Percentiles rank a stretch among this genome's conserved stretches.
Evolutionary conservation across 1,284 basidiomycete genomes (phyloP).

Genomic region (Cystobasidium sp.): DNA sequence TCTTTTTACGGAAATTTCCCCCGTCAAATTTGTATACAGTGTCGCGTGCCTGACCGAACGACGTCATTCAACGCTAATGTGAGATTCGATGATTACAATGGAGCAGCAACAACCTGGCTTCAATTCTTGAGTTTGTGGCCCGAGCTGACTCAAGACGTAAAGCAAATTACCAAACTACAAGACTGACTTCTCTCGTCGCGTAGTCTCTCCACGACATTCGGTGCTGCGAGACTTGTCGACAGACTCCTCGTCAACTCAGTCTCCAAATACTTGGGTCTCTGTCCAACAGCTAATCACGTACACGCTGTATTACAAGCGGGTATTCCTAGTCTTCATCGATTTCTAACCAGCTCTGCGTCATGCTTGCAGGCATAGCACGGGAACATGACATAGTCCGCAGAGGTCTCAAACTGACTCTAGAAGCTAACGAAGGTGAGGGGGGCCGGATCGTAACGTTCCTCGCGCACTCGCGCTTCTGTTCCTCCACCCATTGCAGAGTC

Average conservation of each 20-base stretch:
- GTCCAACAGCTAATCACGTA: background rate
- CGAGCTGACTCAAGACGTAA: too few species aligned
- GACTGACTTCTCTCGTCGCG: too few species aligned
- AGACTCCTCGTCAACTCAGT: background rate
- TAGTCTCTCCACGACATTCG: too few species aligned
- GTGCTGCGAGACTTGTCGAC: background rate
- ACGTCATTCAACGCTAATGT: too few species aligned
- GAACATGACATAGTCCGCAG: background rate
- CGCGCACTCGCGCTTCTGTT: background rate
- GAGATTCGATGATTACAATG: too few species aligned
- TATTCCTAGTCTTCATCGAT: slow-evolving; percentile 16
- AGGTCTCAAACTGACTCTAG: slow-evolving; percentile 1
- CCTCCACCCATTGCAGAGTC: slow-evolving; percentile 14
- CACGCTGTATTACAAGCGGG: background rate
- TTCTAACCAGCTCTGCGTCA: slow-evolving; percentile 35
- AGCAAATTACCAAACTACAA: too few species aligned
- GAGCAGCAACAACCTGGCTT: too few species aligned
- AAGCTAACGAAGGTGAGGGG: background rate
- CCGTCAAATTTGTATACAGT: too few species aligned
- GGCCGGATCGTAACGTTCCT: background rate
- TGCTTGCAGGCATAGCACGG: background rate
- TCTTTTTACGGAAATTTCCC: background rate
- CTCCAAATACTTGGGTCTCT: background rate
- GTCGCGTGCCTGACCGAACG: too few species aligned
- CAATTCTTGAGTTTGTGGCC: too few species aligned